A percentile compares a stretch with the other conserved stretches of the same genome.
phyloP scores from a whole-genome alignment of 805 yeast genomes.

The Yarrowia deformans region DNA sequence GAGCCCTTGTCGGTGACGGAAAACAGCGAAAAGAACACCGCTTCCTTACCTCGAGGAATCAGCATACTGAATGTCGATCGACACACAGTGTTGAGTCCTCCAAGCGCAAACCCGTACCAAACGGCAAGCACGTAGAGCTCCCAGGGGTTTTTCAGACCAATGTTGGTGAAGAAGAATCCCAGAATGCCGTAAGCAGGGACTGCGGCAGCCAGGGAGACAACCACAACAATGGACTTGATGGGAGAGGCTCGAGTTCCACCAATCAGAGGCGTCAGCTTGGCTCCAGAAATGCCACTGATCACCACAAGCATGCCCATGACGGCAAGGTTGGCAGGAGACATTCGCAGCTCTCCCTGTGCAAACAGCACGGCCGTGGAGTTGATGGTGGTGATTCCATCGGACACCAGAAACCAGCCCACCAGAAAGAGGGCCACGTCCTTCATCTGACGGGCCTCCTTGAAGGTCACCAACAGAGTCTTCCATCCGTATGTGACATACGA shows the following conservation, averaged over 20 bases:
- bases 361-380: slow-evolving; percentile 80
- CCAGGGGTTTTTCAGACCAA: slow-evolving; percentile 68
- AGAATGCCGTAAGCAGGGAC: slow-evolving; percentile 76
- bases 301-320: slow-evolving; percentile 70
- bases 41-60: slow-evolving; percentile 77
- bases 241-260: slow-evolving; percentile 47
- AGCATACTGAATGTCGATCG: slow-evolving; percentile 71
- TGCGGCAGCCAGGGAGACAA: slow-evolving; percentile 66
- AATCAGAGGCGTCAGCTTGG: slow-evolving; percentile 61
- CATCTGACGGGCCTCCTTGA: slow-evolving; percentile 65
- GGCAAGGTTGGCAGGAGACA: slow-evolving; percentile 72
- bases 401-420: slow-evolving; percentile 76
- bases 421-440: slow-evolving; percentile 72
- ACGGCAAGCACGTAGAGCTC: slow-evolving; percentile 75
- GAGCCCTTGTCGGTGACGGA: slow-evolving; percentile 84
- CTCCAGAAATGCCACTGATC: slow-evolving; percentile 71
- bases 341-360: slow-evolving; percentile 71
- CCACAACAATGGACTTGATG: slow-evolving; percentile 58
- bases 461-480: slow-evolving; percentile 61
- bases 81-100: slow-evolving; percentile 74
- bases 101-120: slow-evolving; percentile 79
- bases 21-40: slow-evolving; percentile 76
- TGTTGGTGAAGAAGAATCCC: slow-evolving; percentile 62
- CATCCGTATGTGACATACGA: slow-evolving; percentile 65
- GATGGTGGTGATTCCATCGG: slow-evolving; percentile 79